phyloP scores from a whole-genome alignment of 225 moss, liverwort and hornwort species.

The Asterella californica region DNA sequence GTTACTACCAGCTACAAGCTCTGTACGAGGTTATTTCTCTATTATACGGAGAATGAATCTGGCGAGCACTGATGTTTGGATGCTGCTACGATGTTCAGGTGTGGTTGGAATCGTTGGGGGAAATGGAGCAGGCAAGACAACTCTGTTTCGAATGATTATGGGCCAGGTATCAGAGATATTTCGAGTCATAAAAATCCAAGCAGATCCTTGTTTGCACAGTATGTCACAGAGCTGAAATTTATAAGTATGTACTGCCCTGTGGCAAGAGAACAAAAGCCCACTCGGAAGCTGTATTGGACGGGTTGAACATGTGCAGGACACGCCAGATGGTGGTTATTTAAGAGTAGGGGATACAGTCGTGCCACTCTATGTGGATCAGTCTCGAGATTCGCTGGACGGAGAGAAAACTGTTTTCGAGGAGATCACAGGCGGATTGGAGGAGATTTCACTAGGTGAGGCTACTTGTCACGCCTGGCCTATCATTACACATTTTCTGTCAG shows the following conservation, averaged over 20 bases:
- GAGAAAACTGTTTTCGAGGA: constrained; percentile 84
- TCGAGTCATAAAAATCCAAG: too few species aligned
- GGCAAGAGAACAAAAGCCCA: not conserved
- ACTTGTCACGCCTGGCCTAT: not conserved
- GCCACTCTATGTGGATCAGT: constrained; percentile 94
- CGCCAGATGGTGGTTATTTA: constrained; percentile 64
- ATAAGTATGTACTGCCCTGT: not conserved
- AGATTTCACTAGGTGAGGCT: constrained; percentile 59
- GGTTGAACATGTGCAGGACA: constrained; percentile 53
- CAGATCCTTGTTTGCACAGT: not conserved
- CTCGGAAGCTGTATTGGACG: not conserved
- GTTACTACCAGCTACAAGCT: not conserved
- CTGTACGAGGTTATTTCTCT: not conserved
- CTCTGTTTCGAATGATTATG: constrained; percentile 91
- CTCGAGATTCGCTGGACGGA: constrained; percentile 71
- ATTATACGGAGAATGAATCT: not conserved
- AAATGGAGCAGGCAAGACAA: constrained; percentile 97
- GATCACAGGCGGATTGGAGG: constrained; percentile 80
- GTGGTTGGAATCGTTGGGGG: constrained; percentile 95
- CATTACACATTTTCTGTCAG: too few species aligned
- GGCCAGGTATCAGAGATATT: constrained; percentile 60
- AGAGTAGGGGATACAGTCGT: constrained; percentile 91
- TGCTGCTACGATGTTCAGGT: constrained; percentile 41
- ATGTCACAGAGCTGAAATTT: not conserved
- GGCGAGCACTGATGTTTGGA: not conserved